Conservation (phyloP, 179 eudicot species). For the Monotropa hypopitys region DNA sequence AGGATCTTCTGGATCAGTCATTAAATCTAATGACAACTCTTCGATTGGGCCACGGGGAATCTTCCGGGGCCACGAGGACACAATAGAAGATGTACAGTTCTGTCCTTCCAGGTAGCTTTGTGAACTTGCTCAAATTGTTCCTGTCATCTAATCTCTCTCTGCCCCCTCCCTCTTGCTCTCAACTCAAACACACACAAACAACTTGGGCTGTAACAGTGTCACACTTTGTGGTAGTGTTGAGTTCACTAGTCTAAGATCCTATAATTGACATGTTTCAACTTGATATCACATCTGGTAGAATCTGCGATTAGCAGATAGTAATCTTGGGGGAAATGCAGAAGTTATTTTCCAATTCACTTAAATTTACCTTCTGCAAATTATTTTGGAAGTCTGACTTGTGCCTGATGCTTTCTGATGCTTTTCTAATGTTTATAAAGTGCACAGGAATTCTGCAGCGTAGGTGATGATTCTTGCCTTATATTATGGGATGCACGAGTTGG, state of each 20-base stretch:
- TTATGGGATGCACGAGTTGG: constrained; percentile 91
- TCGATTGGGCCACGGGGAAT: constrained; percentile 75
- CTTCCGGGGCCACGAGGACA: constrained; percentile 81
- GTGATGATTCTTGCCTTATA: constrained; percentile 95
- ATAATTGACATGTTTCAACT: neutral
- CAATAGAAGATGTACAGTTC: constrained; percentile 96
- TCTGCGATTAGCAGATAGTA: neutral
- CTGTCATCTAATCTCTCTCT: neutral
- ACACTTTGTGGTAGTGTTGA: neutral
- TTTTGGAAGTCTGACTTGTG: neutral
- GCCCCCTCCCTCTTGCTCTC: neutral
- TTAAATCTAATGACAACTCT: constrained; percentile 60
- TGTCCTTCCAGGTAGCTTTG: constrained; percentile 71
- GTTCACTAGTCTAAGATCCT: neutral
- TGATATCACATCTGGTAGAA: neutral
- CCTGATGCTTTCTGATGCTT: constrained; percentile 11
- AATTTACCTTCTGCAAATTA: neutral
- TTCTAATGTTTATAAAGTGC: constrained; percentile 39
- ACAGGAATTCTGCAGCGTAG: constrained; percentile 97
- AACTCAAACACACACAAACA: no score
- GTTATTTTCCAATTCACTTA: neutral
- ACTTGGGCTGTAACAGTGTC: neutral
- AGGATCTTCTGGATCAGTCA: constrained; percentile 43
- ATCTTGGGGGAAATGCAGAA: neutral
- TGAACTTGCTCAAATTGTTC: constrained; percentile 1